Evolutionary conservation across 2,329 filamentous ascomycete genomes (phyloP).

Genomic region (Diaporthe sp.): DNA sequence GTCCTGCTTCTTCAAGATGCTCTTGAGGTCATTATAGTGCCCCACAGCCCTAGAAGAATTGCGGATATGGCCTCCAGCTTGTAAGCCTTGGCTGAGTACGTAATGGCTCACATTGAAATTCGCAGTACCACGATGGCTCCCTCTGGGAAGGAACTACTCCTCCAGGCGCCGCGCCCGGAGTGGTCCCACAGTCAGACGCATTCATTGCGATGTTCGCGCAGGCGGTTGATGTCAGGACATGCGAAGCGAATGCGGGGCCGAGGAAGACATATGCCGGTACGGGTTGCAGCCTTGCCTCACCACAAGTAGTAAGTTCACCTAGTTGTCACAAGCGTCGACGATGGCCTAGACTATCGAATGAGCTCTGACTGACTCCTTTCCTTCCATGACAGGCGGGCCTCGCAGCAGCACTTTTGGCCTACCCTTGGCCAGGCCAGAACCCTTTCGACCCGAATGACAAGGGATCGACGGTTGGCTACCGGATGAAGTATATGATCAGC

Average conservation of each 20-base stretch:
- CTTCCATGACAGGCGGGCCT: not conserved
- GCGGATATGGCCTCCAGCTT: not conserved
- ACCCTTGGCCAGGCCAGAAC: constrained; percentile 1
- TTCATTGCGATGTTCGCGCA: not conserved
- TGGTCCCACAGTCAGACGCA: not conserved
- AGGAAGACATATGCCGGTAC: not conserved
- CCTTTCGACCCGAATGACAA: not conserved
- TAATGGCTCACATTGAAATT: not conserved
- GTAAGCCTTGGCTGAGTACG: not conserved
- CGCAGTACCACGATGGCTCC: constrained; percentile 22
- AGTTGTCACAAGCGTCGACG: not conserved
- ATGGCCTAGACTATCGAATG: not conserved
- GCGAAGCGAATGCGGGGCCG: not conserved
- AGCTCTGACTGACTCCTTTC: not conserved
- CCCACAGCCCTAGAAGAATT: not conserved
- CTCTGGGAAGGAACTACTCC: constrained; percentile 14
- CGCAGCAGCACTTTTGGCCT: constrained; percentile 3
- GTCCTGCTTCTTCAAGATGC: not conserved
- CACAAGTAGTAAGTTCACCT: not conserved
- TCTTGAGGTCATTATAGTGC: not conserved
- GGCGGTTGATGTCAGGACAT: not conserved
- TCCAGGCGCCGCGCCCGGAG: not conserved
- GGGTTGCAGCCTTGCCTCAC: not conserved
- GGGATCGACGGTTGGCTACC: not conserved
- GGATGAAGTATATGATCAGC: not conserved